phyloP scores from a whole-genome alignment of 148 eudicot genomes.

The Chenopodium formosanum region DNA sequence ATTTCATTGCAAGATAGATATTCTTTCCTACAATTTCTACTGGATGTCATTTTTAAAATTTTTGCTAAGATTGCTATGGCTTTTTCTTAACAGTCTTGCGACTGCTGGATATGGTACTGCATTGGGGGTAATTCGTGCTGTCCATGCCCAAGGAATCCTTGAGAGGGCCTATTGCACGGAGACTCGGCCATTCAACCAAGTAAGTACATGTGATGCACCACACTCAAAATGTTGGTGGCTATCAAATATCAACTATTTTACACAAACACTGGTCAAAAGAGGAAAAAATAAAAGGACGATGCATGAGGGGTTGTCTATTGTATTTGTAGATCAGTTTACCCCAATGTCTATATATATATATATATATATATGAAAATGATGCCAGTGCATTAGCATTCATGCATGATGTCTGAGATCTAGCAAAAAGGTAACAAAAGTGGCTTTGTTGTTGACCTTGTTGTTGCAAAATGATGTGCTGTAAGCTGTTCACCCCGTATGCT shows the following conservation, averaged over 20 bases:
- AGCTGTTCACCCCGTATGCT: no score
- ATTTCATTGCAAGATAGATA: not conserved
- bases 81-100: slow-evolving; percentile 60
- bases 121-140: slow-evolving; percentile 86
- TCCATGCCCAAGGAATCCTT: slow-evolving; percentile 69
- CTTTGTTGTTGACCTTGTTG: not conserved
- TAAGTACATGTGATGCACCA: slow-evolving; percentile 28
- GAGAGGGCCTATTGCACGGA: slow-evolving; percentile 94
- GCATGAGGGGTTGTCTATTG: not conserved
- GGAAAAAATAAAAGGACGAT: not conserved
- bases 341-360: no score
- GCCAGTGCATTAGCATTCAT: not conserved
- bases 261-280: not conserved
- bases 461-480: not conserved
- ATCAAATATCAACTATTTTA: not conserved
- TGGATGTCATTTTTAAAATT: not conserved
- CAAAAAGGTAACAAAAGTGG: not conserved
- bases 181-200: slow-evolving; percentile 98
- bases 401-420: not conserved
- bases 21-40: not conserved
- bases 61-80: not conserved
- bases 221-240: not conserved
- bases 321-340: not conserved
- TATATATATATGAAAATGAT: not conserved
- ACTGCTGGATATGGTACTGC: slow-evolving; percentile 99